Conservation (phyloP, 1,139 yeast genomes). For the Pneumocystis jirovecii region DNA sequence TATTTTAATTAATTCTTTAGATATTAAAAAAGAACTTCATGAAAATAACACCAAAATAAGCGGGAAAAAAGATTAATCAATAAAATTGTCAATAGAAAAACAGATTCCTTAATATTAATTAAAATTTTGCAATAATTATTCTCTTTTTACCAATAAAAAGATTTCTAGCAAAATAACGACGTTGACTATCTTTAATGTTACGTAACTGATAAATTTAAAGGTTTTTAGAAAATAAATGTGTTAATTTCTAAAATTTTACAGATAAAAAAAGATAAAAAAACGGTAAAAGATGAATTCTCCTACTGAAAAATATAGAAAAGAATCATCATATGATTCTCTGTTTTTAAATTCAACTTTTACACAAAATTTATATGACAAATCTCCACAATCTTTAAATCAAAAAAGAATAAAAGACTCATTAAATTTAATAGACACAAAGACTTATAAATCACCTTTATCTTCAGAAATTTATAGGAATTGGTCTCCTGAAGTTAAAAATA, state of each 20-base stretch:
- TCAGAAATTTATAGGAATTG: neutral
- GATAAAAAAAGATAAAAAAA: no score
- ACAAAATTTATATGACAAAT: neutral
- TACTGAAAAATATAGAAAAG: neutral
- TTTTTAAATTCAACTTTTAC: neutral
- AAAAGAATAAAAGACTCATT: neutral
- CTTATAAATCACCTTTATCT: neutral
- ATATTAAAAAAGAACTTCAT: neutral
- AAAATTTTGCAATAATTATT: no score
- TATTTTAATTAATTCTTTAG: no score
- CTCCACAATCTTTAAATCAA: neutral
- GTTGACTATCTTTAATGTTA: no score
- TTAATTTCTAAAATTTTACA: no score
- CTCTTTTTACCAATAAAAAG: no score
- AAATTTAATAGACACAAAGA: neutral
- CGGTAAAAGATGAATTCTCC: neutral
- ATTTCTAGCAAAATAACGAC: no score
- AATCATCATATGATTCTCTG: neutral
- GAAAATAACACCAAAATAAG: no score
- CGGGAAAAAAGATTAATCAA: no score
- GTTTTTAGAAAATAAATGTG: neutral
- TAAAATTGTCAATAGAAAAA: no score
- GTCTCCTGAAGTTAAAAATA: neutral
- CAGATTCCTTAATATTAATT: no score
- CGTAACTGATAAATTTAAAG: no score